Percentiles rank a stretch among this genome's conserved stretches.
Conservation (phyloP, 2,329 filamentous ascomycete genomes). For the Podosphaera xanthii region DNA sequence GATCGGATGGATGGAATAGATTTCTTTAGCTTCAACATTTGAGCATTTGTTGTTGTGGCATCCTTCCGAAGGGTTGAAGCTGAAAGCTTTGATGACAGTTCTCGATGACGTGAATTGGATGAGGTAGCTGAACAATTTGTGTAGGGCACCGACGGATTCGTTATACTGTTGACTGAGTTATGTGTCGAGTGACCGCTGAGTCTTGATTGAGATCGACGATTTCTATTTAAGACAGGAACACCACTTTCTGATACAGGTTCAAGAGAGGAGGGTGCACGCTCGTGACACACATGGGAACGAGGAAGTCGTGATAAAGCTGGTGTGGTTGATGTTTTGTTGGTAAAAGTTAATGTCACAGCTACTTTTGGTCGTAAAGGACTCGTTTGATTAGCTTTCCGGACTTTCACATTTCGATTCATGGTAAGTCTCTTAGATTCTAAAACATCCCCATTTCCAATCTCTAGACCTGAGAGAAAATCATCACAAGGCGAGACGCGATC, state of each 20-base stretch:
- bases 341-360: conserved; percentile 75
- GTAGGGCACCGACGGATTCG: conserved; percentile 35
- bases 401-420: conserved; percentile 75
- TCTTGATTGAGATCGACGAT: conserved; percentile 41
- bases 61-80: conserved; percentile 31
- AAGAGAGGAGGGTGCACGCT: conserved; percentile 51
- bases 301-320: conserved; percentile 47
- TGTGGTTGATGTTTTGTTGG: conserved; percentile 40
- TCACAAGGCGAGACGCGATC: conserved; percentile 24
- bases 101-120: conserved; percentile 36
- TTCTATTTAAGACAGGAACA: conserved; percentile 37
- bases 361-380: conserved; percentile 52
- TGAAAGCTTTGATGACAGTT: conserved; percentile 32
- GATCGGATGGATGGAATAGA: conserved; percentile 37
- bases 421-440: conserved; percentile 64
- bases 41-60: conserved; percentile 41
- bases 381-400: conserved; percentile 46
- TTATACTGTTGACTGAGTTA: conserved; percentile 41
- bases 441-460: conserved; percentile 62
- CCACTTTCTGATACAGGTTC: conserved; percentile 85
- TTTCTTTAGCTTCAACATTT: conserved; percentile 40
- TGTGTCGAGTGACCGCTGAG: conserved; percentile 45
- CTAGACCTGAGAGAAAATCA: conserved; percentile 69
- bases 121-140: conserved; percentile 29
- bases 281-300: conserved; percentile 43